Evolutionary conservation across 2,329 filamentous ascomycete genomes (phyloP).

Genomic region (Pseudogymnoascus destructans): DNA sequence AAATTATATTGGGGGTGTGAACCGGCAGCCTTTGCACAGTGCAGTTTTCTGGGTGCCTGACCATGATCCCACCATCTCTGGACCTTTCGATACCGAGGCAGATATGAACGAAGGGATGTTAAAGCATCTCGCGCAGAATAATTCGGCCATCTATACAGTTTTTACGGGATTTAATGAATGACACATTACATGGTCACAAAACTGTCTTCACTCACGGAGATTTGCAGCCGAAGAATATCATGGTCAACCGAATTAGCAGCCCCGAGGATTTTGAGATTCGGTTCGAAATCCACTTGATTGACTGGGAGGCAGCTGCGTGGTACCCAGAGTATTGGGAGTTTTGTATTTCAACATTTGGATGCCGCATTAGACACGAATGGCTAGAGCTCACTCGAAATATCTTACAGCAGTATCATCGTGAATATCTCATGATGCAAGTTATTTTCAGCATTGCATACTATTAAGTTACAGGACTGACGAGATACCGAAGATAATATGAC

Average conservation of each 20-base stretch:
- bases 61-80: slow-evolving; percentile 17
- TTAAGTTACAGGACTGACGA: neutral
- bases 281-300: slow-evolving; percentile 26
- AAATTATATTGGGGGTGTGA: slow-evolving; percentile 22
- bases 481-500: too few species aligned
- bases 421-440: neutral
- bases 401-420: neutral
- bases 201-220: slow-evolving; percentile 27
- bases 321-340: slow-evolving; percentile 32
- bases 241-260: slow-evolving; percentile 16
- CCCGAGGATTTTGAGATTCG: slow-evolving; percentile 13
- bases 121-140: slow-evolving; percentile 15
- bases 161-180: slow-evolving; percentile 20
- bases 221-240: slow-evolving; percentile 26
- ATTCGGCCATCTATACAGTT: slow-evolving; percentile 19
- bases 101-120: slow-evolving; percentile 22
- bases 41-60: slow-evolving; percentile 23
- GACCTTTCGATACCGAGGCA: slow-evolving; percentile 23
- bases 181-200: slow-evolving; percentile 18
- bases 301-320: slow-evolving; percentile 31
- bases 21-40: slow-evolving; percentile 18
- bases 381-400: neutral
- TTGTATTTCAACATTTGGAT: slow-evolving; percentile 26
- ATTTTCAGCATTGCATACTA: neutral
- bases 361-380: slow-evolving; percentile 13